phyloP scores from a whole-genome alignment of 805 yeast species.

The Wickerhamiella sergipiensis region DNA sequence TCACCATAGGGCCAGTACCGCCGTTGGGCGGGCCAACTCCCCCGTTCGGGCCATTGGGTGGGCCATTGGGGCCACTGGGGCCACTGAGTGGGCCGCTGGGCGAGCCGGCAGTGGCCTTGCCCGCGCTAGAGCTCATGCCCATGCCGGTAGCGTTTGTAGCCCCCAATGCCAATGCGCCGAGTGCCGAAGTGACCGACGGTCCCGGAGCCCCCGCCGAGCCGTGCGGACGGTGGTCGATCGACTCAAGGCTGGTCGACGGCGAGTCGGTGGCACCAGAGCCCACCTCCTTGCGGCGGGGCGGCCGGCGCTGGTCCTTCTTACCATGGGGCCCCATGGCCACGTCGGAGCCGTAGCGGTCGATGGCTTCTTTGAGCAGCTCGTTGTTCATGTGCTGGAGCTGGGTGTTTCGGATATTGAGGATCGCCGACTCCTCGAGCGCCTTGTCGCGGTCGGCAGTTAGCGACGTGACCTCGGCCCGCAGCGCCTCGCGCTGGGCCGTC shows the following conservation, averaged over 20 bases:
- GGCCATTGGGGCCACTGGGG: background rate
- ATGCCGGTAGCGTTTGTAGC: background rate
- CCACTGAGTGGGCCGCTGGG: background rate
- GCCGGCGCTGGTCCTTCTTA: background rate
- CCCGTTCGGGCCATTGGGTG: too few relatives aligned
- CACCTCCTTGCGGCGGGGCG: background rate
- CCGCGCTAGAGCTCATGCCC: background rate
- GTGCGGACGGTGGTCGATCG: background rate
- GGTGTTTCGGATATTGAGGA: constrained; percentile 22
- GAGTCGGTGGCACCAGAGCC: background rate
- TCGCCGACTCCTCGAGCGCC: constrained; percentile 22
- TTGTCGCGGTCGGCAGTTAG: constrained; percentile 17
- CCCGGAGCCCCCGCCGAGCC: background rate
- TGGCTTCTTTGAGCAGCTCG: constrained; percentile 24
- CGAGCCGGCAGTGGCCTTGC: background rate
- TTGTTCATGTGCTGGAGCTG: constrained; percentile 28
- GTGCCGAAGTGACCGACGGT: background rate
- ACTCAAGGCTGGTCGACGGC: background rate
- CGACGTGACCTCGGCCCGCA: constrained; percentile 20
- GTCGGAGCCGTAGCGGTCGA: constrained; percentile 22
- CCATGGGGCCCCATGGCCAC: background rate
- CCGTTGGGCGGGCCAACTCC: background rate
- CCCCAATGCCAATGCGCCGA: background rate
- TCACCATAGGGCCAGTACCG: constrained; percentile 2
- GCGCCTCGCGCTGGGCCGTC: constrained; percentile 4